These are phyloP conservation scores for Neonectria ditissima DNA, from an alignment of 2,329 filamentous ascomycete species.

Conservation along the genomic window DNA sequence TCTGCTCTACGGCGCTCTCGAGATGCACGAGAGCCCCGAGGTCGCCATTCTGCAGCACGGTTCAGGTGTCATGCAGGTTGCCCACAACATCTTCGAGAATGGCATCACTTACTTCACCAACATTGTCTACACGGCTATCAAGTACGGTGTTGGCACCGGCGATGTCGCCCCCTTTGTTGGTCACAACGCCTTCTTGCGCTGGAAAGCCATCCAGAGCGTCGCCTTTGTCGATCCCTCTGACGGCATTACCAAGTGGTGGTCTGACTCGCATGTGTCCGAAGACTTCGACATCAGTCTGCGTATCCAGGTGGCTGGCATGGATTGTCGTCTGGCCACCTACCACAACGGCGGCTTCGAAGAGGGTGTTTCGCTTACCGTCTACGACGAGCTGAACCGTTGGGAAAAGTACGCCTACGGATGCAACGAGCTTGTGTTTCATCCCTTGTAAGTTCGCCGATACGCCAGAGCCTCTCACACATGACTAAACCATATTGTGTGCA, in stretches of 20 bases:
- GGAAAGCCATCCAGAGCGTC: slow-evolving; percentile 56
- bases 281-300: slow-evolving; percentile 83
- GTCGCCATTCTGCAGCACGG: slow-evolving; percentile 79
- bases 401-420: slow-evolving; percentile 81
- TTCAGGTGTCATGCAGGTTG: slow-evolving; percentile 82
- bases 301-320: slow-evolving; percentile 75
- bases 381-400: slow-evolving; percentile 79
- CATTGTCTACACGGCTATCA: slow-evolving; percentile 79
- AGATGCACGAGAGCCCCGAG: slow-evolving; percentile 77
- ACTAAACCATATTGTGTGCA: too few relatives aligned
- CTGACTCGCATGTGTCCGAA: slow-evolving; percentile 80
- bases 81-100: slow-evolving; percentile 78
- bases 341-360: slow-evolving; percentile 78
- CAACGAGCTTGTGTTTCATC: slow-evolving; percentile 78
- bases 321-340: slow-evolving; percentile 76
- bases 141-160: slow-evolving; percentile 76
- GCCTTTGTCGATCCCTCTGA: slow-evolving; percentile 47
- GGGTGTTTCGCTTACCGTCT: slow-evolving; percentile 79
- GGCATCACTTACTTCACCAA: slow-evolving; percentile 84
- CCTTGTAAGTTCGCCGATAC: slow-evolving; percentile 57
- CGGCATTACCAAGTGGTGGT: slow-evolving; percentile 77
- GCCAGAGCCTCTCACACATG: background rate
- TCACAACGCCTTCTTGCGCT: slow-evolving; percentile 80
- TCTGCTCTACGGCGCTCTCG: slow-evolving; percentile 75
- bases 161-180: slow-evolving; percentile 82